Evolutionary conservation across 371 early-diverging fungal species (phyloP), one percentile per base, ranked within the genome.

Genomic region (Mortierella sp.): DNA sequence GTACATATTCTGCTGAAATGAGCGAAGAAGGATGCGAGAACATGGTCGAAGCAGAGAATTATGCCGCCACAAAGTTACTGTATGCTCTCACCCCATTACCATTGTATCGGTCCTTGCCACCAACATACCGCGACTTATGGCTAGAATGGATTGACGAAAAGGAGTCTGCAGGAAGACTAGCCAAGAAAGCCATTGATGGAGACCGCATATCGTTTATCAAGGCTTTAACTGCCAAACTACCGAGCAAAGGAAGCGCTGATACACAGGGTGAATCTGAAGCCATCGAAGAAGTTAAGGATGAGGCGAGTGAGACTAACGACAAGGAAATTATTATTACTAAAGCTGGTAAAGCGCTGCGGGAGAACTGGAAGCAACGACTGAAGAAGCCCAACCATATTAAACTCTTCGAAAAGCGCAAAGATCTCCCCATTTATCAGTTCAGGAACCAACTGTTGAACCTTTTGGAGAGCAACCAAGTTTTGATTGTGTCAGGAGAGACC

Each of bases 401-500:
- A 12, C 82, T 91, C 67, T 82, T 84, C 76, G 75, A 81, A 49
- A 86, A 92, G 67, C 84, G 95, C 58, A 70, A 84, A 37, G 77
- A 84, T 9, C 74, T 95, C 7, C 95, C 94, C 0, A 90, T 94
- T 28, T 81, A 77, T 53, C 82, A 84, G 5, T 89, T 90, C 73
- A 85, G 88, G 47, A 75, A 89, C 10, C 84, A 89, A 23, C 83
- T 95, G 31, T 37, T 92, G 35, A 67, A 84, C 0, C 42, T 86
- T 3, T 61, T 94, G 26, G 82, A 88, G 43, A 75, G 73, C 9
- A 82, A 93, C 57, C 90, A 91, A 61, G 91, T 95, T 3, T 73
- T 91, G n/a, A 88, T 97, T 49, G 83, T 98, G 19, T 85, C 91
- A 9, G 99, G 97, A 19, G 96, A 94, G 61, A 98, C 99, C 3